A percentile compares a stretch with the other conserved stretches of the same genome.
These are phyloP conservation scores for Debaryomyces hansenii DNA, from an alignment of 805 yeast genomes.

Conservation along the genomic window DNA sequence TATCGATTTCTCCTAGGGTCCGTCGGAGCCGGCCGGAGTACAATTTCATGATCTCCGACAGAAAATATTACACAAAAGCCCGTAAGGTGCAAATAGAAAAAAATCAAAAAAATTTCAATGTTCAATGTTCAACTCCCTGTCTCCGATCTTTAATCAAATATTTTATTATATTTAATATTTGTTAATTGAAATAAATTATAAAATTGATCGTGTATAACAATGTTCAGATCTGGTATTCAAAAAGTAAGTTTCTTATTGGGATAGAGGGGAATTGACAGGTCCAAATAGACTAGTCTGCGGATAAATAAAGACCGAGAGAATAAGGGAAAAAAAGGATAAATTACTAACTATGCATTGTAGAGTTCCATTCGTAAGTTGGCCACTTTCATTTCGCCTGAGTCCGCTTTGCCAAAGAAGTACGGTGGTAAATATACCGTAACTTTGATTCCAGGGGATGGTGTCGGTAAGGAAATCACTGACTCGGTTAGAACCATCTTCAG, in stretches of 20 bases:
- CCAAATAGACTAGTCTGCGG: background rate
- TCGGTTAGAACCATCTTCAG: conserved; percentile 89
- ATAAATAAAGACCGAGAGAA: background rate
- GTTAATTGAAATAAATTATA: background rate
- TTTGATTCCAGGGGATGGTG: conserved; percentile 97
- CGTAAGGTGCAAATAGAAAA: background rate
- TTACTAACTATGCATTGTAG: conserved; percentile 30
- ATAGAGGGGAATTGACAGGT: background rate
- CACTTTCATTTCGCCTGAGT: conserved; percentile 59
- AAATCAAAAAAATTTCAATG: background rate
- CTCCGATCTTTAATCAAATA: background rate
- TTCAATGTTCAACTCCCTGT: background rate
- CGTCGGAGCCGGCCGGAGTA: background rate
- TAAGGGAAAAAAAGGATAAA: background rate
- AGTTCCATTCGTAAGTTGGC: conserved; percentile 46
- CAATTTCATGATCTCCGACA: background rate
- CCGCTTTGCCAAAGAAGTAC: conserved; percentile 80
- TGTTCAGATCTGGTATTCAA: conserved; percentile 20
- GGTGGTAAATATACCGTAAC: conserved; percentile 96
- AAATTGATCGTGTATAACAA: conserved; percentile 4
- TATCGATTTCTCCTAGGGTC: background rate
- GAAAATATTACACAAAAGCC: background rate
- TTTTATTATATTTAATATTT: background rate
- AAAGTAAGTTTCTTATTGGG: conserved; percentile 1
- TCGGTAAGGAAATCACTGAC: conserved; percentile 93